Evolutionary conservation across 306 rosid genomes (phyloP).

Genomic region (Lupinus albus): DNA sequence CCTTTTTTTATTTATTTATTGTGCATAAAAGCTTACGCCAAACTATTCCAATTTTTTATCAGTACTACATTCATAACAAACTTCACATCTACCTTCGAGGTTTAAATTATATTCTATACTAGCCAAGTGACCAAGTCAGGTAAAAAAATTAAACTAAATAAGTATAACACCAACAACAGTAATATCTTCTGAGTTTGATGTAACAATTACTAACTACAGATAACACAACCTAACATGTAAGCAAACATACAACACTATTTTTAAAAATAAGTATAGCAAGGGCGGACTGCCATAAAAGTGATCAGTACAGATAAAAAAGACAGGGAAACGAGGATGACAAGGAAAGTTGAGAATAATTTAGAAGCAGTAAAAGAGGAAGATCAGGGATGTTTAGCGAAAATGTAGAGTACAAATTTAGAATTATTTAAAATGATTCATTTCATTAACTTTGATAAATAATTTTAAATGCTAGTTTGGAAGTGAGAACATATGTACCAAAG

Average conservation of each 20-base stretch:
- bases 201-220: slow-evolving; percentile 2
- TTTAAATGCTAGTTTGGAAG: slow-evolving; percentile 22
- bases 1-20: too few relatives aligned
- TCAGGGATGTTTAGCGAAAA: slow-evolving; percentile 17
- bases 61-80: slow-evolving; percentile 11
- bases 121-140: slow-evolving; percentile 6
- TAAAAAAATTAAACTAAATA: neutral
- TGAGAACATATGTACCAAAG: slow-evolving; percentile 64
- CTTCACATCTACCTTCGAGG: neutral
- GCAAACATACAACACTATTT: slow-evolving; percentile 2
- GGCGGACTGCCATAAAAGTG: neutral
- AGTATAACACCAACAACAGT: slow-evolving; percentile 3
- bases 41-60: slow-evolving; percentile 27
- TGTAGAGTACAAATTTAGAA: neutral
- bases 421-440: slow-evolving; percentile 9
- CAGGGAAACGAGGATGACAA: slow-evolving; percentile 22
- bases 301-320: slow-evolving; percentile 6
- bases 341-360: slow-evolving; percentile 4
- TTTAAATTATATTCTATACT: slow-evolving; percentile 23
- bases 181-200: slow-evolving; percentile 29
- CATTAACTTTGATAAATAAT: slow-evolving; percentile 4
- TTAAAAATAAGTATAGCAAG: neutral
- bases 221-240: neutral
- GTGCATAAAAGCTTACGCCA: slow-evolving; percentile 20
- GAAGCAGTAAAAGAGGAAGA: slow-evolving; percentile 23